Conservation (phyloP, 352 stramenopile species). For the Globisporangium radiosum region DNA sequence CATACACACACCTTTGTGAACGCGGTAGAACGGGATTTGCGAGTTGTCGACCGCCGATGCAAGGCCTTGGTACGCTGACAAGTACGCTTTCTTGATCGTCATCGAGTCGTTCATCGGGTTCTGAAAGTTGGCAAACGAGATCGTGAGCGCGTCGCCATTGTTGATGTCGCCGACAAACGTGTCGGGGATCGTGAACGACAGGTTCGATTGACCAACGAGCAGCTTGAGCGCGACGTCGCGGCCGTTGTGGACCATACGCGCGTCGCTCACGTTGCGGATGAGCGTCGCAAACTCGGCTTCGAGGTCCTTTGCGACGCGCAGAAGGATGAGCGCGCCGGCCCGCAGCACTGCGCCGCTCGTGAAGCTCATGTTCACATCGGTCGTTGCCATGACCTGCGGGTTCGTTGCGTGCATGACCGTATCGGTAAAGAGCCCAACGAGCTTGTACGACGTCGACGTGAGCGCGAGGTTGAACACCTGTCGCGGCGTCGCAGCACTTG, state of each 20-base stretch:
- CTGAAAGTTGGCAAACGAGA: constrained; percentile 55
- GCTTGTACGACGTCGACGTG: constrained; percentile 40
- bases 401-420: constrained; percentile 41
- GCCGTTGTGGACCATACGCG: constrained; percentile 27
- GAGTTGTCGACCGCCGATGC: constrained; percentile 60
- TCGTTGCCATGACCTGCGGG: constrained; percentile 39
- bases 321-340: constrained; percentile 52
- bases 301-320: constrained; percentile 53
- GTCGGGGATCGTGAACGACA: constrained; percentile 71
- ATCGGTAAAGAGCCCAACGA: constrained; percentile 51
- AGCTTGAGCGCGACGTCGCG: constrained; percentile 35
- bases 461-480: constrained; percentile 62
- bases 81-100: constrained; percentile 55
- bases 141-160: constrained; percentile 64
- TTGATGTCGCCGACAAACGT: constrained; percentile 51
- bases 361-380: constrained; percentile 50
- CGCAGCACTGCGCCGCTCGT: constrained; percentile 50
- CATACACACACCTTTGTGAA: constrained; percentile 19
- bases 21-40: constrained; percentile 31
- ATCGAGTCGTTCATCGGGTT: constrained; percentile 59
- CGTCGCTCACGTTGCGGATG: constrained; percentile 44
- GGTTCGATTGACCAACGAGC: constrained; percentile 43
- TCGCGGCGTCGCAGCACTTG: constrained; percentile 11
- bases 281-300: constrained; percentile 50
- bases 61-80: constrained; percentile 61